Evolutionary conservation across 1,284 basidiomycete species (phyloP).

Genomic region (Garcileccinum viscosum): DNA sequence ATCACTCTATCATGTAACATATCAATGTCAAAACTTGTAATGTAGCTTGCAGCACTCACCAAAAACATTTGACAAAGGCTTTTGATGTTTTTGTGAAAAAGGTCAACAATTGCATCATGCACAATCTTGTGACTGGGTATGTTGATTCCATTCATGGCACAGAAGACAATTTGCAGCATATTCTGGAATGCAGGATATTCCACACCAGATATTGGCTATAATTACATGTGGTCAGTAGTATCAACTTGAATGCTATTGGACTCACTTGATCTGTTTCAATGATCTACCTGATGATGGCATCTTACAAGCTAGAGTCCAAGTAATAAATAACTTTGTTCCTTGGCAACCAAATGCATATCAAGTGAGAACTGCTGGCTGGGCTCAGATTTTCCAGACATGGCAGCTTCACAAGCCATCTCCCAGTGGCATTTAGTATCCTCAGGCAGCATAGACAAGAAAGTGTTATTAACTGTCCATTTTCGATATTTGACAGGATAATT

Average conservation of each 20-base stretch:
- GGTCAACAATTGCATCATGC: not conserved
- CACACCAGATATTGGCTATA: not conserved
- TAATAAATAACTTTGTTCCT: not conserved
- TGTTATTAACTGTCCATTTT: not conserved
- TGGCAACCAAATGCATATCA: not conserved
- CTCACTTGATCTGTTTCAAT: not conserved
- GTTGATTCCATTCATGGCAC: not conserved
- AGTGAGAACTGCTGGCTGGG: not conserved
- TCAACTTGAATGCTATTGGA: not conserved
- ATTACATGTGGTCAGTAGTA: not conserved
- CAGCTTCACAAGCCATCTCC: not conserved
- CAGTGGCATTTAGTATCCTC: not conserved
- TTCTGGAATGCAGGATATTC: not conserved
- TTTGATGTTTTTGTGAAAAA: not conserved
- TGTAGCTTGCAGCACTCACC: not conserved
- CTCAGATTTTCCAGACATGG: not conserved
- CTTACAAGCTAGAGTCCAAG: not conserved
- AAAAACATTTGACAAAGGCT: not conserved
- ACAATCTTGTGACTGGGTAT: not conserved
- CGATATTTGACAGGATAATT: not conserved
- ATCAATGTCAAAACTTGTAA: too few species aligned
- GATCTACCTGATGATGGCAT: not conserved
- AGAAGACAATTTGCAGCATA: not conserved
- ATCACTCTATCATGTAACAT: too few species aligned
- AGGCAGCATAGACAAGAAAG: not conserved